Percentiles rank a stretch among this genome's conserved stretches.
These are phyloP conservation scores for Scenedesmus sp. DNA, from an alignment of 163 green algal species.

Conservation along the genomic window DNA sequence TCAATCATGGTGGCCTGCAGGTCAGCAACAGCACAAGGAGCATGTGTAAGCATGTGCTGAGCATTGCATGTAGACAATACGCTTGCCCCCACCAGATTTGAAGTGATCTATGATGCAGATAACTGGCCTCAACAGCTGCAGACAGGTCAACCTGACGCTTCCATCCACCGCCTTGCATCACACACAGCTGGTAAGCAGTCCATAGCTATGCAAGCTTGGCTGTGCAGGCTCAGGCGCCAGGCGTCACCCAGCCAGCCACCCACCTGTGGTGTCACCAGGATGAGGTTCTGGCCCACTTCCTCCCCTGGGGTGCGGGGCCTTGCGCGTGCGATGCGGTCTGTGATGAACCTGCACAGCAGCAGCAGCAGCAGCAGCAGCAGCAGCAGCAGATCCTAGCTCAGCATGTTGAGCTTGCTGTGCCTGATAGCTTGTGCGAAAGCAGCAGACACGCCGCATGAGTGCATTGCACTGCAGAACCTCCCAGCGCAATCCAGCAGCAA, in stretches of 20 bases:
- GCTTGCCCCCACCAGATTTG: no score
- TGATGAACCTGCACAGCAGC: slow-evolving; percentile 55
- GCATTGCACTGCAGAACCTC: no score
- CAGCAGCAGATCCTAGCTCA: background rate
- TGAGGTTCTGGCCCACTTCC: slow-evolving; percentile 82
- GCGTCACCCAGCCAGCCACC: background rate
- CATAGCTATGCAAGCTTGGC: background rate
- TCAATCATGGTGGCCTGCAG: slow-evolving; percentile 47
- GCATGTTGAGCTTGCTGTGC: background rate
- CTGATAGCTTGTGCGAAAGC: background rate
- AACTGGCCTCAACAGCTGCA: no score
- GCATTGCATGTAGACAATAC: no score
- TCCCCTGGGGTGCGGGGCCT: slow-evolving; percentile 62
- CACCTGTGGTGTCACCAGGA: slow-evolving; percentile 55
- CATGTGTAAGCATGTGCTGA: background rate
- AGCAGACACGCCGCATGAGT: no score
- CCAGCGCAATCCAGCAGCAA: no score
- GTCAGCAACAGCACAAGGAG: background rate
- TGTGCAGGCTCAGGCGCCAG: background rate
- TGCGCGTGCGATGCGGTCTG: slow-evolving; percentile 57
- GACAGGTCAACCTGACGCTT: background rate
- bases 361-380: background rate
- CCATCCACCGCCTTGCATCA: background rate
- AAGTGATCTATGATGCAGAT: no score
- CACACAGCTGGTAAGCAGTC: background rate